These are phyloP conservation scores for Strombidium stylifer DNA, from an alignment of 73 alveolate species.

Conservation along the genomic window DNA sequence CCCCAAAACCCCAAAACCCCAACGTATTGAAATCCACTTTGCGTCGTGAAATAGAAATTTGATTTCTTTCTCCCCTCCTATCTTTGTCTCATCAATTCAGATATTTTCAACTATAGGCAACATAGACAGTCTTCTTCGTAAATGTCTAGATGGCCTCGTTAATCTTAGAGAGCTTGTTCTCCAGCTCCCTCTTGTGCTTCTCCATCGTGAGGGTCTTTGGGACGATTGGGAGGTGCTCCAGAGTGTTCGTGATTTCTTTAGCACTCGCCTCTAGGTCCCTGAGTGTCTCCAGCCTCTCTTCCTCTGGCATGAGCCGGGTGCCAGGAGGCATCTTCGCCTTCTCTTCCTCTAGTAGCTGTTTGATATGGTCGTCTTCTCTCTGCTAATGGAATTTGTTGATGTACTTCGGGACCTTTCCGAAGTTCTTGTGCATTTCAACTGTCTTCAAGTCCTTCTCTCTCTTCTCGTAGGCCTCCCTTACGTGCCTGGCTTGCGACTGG, in stretches of 20 bases:
- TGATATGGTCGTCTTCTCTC: slow-evolving; percentile 59
- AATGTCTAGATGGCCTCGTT: slow-evolving; percentile 84
- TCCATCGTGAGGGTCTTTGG: slow-evolving; percentile 63
- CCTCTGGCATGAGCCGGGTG: slow-evolving; percentile 81
- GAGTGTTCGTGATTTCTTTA: slow-evolving; percentile 65
- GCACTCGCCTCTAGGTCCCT: slow-evolving; percentile 59
- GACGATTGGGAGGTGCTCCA: slow-evolving; percentile 78
- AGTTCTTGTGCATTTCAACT: slow-evolving; percentile 31
- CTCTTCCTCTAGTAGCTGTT: slow-evolving; percentile 51
- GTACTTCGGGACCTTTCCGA: slow-evolving; percentile 83
- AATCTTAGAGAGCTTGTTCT: slow-evolving; percentile 73
- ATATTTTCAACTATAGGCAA: too few species aligned
- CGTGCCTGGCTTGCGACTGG: too few species aligned
- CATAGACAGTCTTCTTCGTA: slow-evolving; percentile 79
- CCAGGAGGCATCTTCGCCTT: slow-evolving; percentile 84
- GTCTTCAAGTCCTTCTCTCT: neutral
- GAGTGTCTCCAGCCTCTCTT: slow-evolving; percentile 80
- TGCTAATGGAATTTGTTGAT: slow-evolving; percentile 64
- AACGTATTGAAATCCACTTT: too few species aligned
- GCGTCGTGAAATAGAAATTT: too few species aligned
- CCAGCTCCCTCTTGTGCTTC: slow-evolving; percentile 74
- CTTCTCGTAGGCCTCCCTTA: too few species aligned
- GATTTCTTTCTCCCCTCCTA: too few species aligned
- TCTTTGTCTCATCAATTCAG: too few species aligned
- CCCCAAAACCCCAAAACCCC: too few species aligned